phyloP scores from a whole-genome alignment of 495 filamentous ascomycete genomes.

The Talaromyces proteolyticus region DNA sequence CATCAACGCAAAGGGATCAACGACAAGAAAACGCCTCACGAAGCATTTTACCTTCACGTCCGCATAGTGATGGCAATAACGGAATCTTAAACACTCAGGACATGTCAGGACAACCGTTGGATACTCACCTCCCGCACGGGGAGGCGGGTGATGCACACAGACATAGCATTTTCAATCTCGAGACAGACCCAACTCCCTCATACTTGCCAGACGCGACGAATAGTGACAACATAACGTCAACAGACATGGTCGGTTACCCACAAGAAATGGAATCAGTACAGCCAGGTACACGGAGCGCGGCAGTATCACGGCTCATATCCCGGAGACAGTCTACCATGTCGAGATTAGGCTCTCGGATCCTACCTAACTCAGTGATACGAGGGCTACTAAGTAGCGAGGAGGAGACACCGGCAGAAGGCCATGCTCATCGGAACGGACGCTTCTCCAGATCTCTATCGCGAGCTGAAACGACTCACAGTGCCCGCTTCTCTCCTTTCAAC shows the following conservation, averaged over 20 bases:
- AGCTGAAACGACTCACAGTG: conserved; percentile 28
- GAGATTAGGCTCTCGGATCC: conserved; percentile 41
- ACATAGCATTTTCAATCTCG: conserved; percentile 7
- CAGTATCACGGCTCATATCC: conserved; percentile 35
- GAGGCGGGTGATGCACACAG: conserved; percentile 3
- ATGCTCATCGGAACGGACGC: conserved; percentile 42
- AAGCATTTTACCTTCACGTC: conserved; percentile 14
- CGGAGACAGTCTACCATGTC: conserved; percentile 47
- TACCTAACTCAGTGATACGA: conserved; percentile 43
- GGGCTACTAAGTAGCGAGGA: conserved; percentile 39
- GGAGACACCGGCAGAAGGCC: conserved; percentile 43
- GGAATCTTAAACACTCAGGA: conserved; percentile 36
- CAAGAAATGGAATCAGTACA: conserved; percentile 24
- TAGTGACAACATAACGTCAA: conserved; percentile 16
- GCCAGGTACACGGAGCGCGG: conserved; percentile 27
- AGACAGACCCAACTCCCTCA: conserved; percentile 12
- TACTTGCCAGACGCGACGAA: conserved; percentile 8
- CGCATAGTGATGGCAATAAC: conserved; percentile 18
- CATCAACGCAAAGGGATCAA: conserved; percentile 35
- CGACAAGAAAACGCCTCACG: conserved; percentile 21
- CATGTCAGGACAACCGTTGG: conserved; percentile 22
- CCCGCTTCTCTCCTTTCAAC: conserved; percentile 39
- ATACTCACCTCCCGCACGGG: conserved; percentile 13
- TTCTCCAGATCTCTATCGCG: conserved; percentile 33
- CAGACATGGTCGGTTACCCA: conserved; percentile 21